Evolutionary conservation across 2,329 filamentous ascomycete genomes (phyloP), one percentile per base, ranked within the genome.

Genomic region (Epichloe gansuensis): DNA sequence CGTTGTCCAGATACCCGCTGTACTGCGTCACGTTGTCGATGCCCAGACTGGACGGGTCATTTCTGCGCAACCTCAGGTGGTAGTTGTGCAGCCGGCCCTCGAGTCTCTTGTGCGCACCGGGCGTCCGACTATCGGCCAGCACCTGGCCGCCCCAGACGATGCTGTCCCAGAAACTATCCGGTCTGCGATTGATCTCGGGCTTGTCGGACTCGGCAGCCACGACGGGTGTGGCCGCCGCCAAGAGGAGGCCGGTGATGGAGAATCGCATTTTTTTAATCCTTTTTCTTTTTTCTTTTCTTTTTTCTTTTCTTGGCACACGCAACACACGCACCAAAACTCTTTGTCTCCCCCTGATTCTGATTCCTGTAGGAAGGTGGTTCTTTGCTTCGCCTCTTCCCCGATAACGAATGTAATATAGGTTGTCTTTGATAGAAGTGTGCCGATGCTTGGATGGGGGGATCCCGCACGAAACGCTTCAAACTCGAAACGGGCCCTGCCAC

Each of bases 1-100:
- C 86, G 63, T 97, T 88, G 68, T 97, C 93, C 42, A 98, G 82
- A 71, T 98, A 98, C 55, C 93, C 93, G 63, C 87, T 94, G 79
- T 94, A 96, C 71, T 97, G 91, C 81, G 95, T 97, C 64, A 96
- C 90, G 46, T 75, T 87, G 68, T 98, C 93, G 64, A 97, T 80
- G 51, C 86, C 87, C 54, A 98, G 83, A 57, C 78, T 76, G 56
- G 79, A 79, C 49, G 93, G 91, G 67, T 96, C 88, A 60, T 95
- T 87, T 66, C 84, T 82, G 82, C 95, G 95, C 59, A 87, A 82
- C 58, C 93, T 82, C 57, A 97, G 77, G 71, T 87, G 89, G 77
- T 89, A 97, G 62, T 81, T 76, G 63, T 90, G 85, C 40, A 96
- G 80, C 67, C 84, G 83, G 61, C 89, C 91, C 61, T 85, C 87